Percentiles rank a stretch among this genome's conserved stretches.
Evolutionary conservation across 73 alveolate genomes (phyloP).

Genomic region (Tetrahymena thermophila): DNA sequence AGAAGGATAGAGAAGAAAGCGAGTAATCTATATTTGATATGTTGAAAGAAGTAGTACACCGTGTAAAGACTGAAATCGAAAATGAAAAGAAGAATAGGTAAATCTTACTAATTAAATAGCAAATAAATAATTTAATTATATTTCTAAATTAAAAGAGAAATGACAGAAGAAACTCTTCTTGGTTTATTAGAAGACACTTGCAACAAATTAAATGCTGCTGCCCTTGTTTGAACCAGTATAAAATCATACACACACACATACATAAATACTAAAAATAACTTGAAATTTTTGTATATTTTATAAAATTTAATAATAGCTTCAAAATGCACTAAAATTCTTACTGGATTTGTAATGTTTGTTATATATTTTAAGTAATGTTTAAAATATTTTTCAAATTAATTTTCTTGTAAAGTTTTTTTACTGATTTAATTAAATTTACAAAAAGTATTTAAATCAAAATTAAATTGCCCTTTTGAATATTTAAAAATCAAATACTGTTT

Average conservation of each 20-base stretch:
- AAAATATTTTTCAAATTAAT: background rate
- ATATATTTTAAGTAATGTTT: background rate
- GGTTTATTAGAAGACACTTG: constrained; percentile 85
- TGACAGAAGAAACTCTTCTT: constrained; percentile 75
- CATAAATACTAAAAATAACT: too few relatives aligned
- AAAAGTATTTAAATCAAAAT: background rate
- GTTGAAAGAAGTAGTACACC: constrained; percentile 78
- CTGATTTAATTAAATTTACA: too few relatives aligned
- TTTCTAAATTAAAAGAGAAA: constrained; percentile 51
- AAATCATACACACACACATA: background rate
- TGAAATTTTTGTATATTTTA: too few relatives aligned
- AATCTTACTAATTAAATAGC: background rate
- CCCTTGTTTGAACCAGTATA: constrained; percentile 31
- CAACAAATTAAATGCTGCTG: constrained; percentile 69
- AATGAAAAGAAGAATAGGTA: constrained; percentile 68
- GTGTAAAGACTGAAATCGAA: constrained; percentile 79
- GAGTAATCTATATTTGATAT: constrained; percentile 85
- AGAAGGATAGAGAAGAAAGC: constrained; percentile 82
- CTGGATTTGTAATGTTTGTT: background rate
- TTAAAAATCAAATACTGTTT: too few relatives aligned
- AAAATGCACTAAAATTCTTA: background rate
- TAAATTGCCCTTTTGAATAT: too few relatives aligned
- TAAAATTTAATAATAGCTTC: too few relatives aligned
- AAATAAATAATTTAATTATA: background rate
- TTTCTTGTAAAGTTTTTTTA: background rate